These are phyloP conservation scores for Erythrophleum fordii DNA, from an alignment of 306 rosid species.

Conservation along the genomic window DNA sequence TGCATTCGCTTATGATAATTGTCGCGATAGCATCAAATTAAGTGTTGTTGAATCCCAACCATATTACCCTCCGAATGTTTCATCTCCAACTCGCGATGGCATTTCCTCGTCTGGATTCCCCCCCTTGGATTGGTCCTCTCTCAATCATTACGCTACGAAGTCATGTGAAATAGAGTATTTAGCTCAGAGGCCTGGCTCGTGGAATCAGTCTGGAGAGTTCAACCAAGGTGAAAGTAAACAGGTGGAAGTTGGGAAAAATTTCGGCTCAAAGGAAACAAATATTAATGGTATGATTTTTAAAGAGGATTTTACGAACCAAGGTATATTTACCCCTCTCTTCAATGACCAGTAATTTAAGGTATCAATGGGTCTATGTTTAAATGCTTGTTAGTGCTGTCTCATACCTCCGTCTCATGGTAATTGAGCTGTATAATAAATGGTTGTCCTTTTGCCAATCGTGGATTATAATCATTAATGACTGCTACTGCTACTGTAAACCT, in stretches of 20 bases:
- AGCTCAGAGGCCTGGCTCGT: conserved; percentile 40
- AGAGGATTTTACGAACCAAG: conserved; percentile 48
- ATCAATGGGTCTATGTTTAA: background rate
- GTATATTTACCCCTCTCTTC: conserved; percentile 37
- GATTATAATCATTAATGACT: background rate
- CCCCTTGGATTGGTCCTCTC: conserved; percentile 40
- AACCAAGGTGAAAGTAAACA: conserved; percentile 46
- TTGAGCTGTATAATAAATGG: background rate
- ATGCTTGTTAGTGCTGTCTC: background rate
- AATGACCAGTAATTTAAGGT: background rate
- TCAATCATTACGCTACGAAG: background rate
- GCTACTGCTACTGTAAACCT: background rate
- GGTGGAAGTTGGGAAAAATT: conserved; percentile 48
- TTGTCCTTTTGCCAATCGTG: background rate
- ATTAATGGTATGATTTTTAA: conserved; percentile 24
- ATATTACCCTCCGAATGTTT: conserved; percentile 47
- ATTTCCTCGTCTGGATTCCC: conserved; percentile 39
- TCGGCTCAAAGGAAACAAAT: conserved; percentile 41
- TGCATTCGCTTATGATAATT: conserved; percentile 36
- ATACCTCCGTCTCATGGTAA: background rate
- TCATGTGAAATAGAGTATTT: conserved; percentile 37
- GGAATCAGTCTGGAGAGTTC: conserved; percentile 52
- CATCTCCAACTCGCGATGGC: conserved; percentile 44
- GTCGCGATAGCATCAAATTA: conserved; percentile 36
- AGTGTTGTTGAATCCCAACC: conserved; percentile 48